Percentiles rank a stretch among this genome's conserved stretches.
These are phyloP conservation scores for Papiliotrema nemorosa DNA, from an alignment of 1,284 basidiomycete species.

Conservation along the genomic window DNA sequence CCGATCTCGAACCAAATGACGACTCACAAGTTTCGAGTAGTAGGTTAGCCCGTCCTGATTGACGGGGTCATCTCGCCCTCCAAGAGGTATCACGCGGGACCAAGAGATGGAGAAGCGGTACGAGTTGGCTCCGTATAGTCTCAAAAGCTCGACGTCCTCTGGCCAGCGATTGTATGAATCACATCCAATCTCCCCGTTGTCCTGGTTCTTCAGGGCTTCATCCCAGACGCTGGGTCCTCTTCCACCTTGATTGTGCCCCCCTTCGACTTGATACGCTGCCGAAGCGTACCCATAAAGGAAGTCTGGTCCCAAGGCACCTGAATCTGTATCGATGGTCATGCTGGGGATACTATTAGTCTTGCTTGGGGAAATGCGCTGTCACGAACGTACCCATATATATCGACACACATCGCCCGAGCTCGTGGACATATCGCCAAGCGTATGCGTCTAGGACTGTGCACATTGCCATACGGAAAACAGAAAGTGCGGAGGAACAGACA, in stretches of 20 bases:
- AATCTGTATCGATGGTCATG: too few relatives aligned
- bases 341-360: too few relatives aligned
- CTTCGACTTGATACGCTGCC: constrained; percentile 36
- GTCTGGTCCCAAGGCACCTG: too few relatives aligned
- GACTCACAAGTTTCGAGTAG: constrained; percentile 50
- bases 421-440: too few relatives aligned
- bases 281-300: constrained; percentile 73
- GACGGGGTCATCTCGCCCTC: constrained; percentile 61
- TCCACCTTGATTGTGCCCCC: constrained; percentile 22
- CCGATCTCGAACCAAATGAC: too few relatives aligned
- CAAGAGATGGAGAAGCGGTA: constrained; percentile 67
- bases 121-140: constrained; percentile 57
- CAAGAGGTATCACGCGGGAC: constrained; percentile 65
- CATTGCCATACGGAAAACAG: too few relatives aligned
- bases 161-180: constrained; percentile 66
- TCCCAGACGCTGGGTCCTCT: constrained; percentile 52
- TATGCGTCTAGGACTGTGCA: too few relatives aligned
- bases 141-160: constrained; percentile 59
- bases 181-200: constrained; percentile 50
- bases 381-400: too few relatives aligned
- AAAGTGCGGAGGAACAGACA: too few relatives aligned
- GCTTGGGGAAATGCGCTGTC: too few relatives aligned
- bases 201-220: constrained; percentile 59
- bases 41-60: constrained; percentile 65
- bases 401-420: too few relatives aligned